Evolutionary conservation across 768 basidiomycete species (phyloP), one percentile per base, ranked within the genome.

Genomic region (Mycena albidolilacea): DNA sequence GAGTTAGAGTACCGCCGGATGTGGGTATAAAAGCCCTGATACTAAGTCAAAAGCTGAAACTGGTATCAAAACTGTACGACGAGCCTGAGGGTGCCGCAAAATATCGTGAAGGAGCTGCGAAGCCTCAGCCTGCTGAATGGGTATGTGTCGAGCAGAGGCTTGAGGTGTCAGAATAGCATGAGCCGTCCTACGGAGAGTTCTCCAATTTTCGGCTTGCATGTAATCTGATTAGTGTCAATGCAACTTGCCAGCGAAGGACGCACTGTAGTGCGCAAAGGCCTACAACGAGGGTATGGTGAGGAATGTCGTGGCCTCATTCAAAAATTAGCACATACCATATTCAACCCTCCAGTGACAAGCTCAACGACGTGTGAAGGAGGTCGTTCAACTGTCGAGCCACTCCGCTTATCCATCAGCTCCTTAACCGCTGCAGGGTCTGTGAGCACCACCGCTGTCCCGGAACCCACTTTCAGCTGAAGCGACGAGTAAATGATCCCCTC

Each of bases 331-430:
- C 46, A 48, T 14, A 38, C 67, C 30, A 79, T 62, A 64, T 81
- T 62, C 37, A 71, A 43, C 12, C 77, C 78, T 37, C 66, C 77
- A 0, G 78, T 73, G 19, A 78, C 70, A 1, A 64, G 44, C 23
- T 80, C 71, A 0, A 61, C 78, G 23, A 81, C 63, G 55, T 76
- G 65, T 43, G 67, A 73, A 1, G 78, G 48, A 5, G 79, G 81
- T 11, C 81, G 76, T 60, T 81, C 80, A 1, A 59, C 70, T 3
- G 79, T 80, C 4, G 71, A 67, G 15, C 66, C 77, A 59, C 73
- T 77, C 41, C 77, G 73, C 71, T 76, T 78, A 21, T 82, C 81
- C 74, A 82, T 68, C 10, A 82, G 61, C 44, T 81, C 80, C 38
- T 75, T 77, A 30, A 80, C 79, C 19, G 71, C 72, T 3, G 69